phyloP scores from a whole-genome alignment of 2,329 filamentous ascomycete genomes.

The Zymoseptoria brevis region DNA sequence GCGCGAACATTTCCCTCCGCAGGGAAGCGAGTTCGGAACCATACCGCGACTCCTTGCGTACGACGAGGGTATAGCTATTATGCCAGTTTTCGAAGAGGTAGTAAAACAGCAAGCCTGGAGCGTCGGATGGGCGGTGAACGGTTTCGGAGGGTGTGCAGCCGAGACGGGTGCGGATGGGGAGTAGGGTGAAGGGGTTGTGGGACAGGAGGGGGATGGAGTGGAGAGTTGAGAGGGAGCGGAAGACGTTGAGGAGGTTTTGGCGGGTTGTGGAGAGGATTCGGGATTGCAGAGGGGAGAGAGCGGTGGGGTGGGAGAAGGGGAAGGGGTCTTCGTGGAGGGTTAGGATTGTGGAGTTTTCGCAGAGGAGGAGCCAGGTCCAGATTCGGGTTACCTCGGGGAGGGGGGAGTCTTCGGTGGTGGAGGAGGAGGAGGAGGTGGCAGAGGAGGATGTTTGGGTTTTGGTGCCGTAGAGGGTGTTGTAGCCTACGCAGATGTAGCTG shows the following conservation, averaged over 20 bases:
- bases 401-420: background rate
- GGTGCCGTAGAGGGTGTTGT: conserved; percentile 52
- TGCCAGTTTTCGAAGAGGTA: conserved; percentile 61
- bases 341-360: conserved; percentile 61
- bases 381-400: background rate
- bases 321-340: conserved; percentile 58
- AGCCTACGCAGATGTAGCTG: conserved; percentile 63
- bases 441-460: conserved; percentile 4
- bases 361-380: conserved; percentile 67
- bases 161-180: conserved; percentile 39
- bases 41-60: conserved; percentile 40
- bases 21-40: conserved; percentile 38
- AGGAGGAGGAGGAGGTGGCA: background rate
- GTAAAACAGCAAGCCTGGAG: conserved; percentile 55
- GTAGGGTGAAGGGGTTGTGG: conserved; percentile 33
- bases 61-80: conserved; percentile 51
- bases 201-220: conserved; percentile 34
- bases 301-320: conserved; percentile 29
- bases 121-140: conserved; percentile 43
- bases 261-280: conserved; percentile 45
- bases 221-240: conserved; percentile 50
- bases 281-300: conserved; percentile 35
- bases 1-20: conserved; percentile 48
- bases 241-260: conserved; percentile 53
- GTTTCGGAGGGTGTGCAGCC: conserved; percentile 40